Percentiles rank a stretch among this genome's conserved stretches.
Evolutionary conservation across 2,329 filamentous ascomycete genomes (phyloP).

Genomic region (Chrysoporthe cubensis): DNA sequence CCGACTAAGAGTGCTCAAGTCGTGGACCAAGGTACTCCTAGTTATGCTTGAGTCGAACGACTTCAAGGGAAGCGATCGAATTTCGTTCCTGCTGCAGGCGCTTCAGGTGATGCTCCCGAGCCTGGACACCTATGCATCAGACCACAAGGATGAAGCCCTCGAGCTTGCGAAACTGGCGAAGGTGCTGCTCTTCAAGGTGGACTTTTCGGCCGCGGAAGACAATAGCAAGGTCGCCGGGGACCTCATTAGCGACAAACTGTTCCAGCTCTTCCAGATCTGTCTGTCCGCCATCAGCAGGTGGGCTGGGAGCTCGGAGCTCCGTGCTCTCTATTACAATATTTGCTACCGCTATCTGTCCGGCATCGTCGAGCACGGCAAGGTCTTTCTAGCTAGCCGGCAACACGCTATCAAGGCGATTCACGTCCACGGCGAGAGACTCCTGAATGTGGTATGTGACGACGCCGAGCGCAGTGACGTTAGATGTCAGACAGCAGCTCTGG

Average conservation of each 20-base stretch:
- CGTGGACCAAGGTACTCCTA: conserved; percentile 84
- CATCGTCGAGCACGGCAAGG: conserved; percentile 60
- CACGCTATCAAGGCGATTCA: conserved; percentile 75
- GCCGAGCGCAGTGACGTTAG: conserved; percentile 81
- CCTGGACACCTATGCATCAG: conserved; percentile 75
- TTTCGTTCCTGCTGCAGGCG: conserved; percentile 81
- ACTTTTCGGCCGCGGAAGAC: conserved; percentile 55
- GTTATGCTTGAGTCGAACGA: conserved; percentile 84
- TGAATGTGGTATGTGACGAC: conserved; percentile 91
- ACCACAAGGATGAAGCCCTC: conserved; percentile 70
- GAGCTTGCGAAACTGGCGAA: conserved; percentile 79
- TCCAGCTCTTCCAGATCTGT: conserved; percentile 88
- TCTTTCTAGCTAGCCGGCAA: conserved; percentile 49
- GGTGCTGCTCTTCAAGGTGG: conserved; percentile 71
- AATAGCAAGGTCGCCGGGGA: conserved; percentile 60
- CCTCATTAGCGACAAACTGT: conserved; percentile 84
- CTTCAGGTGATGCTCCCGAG: conserved; percentile 88
- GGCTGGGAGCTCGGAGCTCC: conserved; percentile 70
- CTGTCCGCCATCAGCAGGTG: conserved; percentile 78
- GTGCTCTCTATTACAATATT: conserved; percentile 88
- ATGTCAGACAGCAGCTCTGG: conserved; percentile 82
- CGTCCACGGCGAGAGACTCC: conserved; percentile 72
- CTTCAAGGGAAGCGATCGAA: conserved; percentile 72
- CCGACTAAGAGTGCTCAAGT: conserved; percentile 70
- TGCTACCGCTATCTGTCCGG: conserved; percentile 83